Conservation (phyloP, 768 basidiomycete genomes). For the Boletus huronensis region DNA sequence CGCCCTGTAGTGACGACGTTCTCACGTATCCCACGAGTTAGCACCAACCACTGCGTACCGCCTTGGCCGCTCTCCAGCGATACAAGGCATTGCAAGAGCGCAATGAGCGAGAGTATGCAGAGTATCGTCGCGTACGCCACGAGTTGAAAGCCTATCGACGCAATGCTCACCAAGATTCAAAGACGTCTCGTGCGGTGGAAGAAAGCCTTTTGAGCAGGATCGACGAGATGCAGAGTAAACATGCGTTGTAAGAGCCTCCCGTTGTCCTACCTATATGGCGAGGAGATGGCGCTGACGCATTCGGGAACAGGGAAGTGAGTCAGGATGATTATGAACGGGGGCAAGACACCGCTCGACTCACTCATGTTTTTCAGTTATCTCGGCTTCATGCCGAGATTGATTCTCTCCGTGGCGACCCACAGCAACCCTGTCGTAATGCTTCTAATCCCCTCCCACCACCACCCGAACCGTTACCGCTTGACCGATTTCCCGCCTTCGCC, state of each 20-base stretch:
- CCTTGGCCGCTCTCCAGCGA: conserved; percentile 36
- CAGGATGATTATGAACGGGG: conserved; percentile 1
- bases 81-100: conserved; percentile 38
- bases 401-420: conserved; percentile 32
- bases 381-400: conserved; percentile 36
- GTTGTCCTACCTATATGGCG: conserved; percentile 2
- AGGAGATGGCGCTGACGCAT: conserved; percentile 10
- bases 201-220: conserved; percentile 33
- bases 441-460: conserved; percentile 54
- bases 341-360: conserved; percentile 15
- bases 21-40: conserved; percentile 27
- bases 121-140: conserved; percentile 32
- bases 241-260: conserved; percentile 24
- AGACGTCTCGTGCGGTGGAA: conserved; percentile 36
- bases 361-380: conserved; percentile 28
- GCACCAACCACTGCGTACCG: conserved; percentile 31
- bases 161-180: conserved; percentile 31
- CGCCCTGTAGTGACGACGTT: conserved; percentile 9
- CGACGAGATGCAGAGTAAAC: conserved; percentile 29
- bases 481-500: conserved; percentile 41
- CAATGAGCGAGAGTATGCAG: conserved; percentile 29
- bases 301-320: conserved; percentile 30
- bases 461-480: conserved; percentile 50
- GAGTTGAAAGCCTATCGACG: conserved; percentile 30
- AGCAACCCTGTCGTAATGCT: conserved; percentile 30